Base-by-base conservation (phyloP, 768 basidiomycete species). In the Mycena filopes region DNA sequence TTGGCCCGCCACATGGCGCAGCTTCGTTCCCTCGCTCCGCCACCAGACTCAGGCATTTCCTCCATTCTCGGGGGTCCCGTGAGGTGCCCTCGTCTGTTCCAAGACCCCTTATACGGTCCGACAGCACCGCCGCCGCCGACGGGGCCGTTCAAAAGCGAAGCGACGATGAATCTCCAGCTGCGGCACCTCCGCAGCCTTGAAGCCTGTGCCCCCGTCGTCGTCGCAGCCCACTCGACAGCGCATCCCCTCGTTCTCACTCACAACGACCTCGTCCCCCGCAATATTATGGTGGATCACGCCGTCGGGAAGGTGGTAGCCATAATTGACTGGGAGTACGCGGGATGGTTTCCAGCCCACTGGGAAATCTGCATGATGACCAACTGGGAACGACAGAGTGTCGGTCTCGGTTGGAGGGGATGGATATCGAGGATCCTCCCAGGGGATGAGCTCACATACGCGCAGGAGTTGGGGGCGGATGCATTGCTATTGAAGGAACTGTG, bases 321-420 rank as follows among this genome's bases (percentile, higher is more conserved):
- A 29, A 70, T 77, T 45, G 75, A 76, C 33, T 77, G 76, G 75
- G 76, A 76, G 50, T 65, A 42, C 50, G 57, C 76, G 11, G 76
- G 74, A 23, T 74, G 70, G 72, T 71, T 55, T 45, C 71, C 71
- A 26, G 70, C 70, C 41, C 69, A 73, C 54, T 75, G 72, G 71
- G 71, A 75, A 56, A 56, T 56, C 23, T 56, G 55, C 42, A 45
- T 31, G 55, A 56, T 56, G 42, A 56, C 13, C 42, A 56, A 56
- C 55, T 56, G 55, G 55, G 55, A 56, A 33, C 3, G 4, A 42
- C 55, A 45, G 55, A 56, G 54, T 42, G 49, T 50, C 29, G 18
- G 49, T 50, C 54, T 55, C 41, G 40, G 54, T 41, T 45, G 42
- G 55, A 45, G 55, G 42, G 28, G 43, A 56, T 56, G 55, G 55